These are phyloP conservation scores for Wickerhamiella shivajii DNA, from an alignment of 805 yeast genomes.

Conservation along the genomic window DNA sequence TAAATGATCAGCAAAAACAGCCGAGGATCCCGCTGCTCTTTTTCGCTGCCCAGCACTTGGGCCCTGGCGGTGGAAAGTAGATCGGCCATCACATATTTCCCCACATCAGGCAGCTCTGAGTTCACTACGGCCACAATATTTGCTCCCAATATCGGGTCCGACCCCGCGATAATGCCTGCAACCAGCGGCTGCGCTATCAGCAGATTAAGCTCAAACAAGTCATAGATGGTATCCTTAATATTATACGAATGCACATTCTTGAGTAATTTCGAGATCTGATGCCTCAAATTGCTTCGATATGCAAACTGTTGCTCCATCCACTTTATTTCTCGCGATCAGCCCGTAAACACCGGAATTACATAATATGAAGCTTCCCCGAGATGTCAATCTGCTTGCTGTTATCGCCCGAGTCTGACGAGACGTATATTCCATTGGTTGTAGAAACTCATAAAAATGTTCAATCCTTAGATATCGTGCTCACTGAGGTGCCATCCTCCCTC, in stretches of 20 bases:
- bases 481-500: conserved; percentile 1
- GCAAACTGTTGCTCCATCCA: no score
- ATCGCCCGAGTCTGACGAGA: no score
- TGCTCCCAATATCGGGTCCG: conserved; percentile 42
- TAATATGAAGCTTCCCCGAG: no score
- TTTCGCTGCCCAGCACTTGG: conserved; percentile 2
- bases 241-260: no score
- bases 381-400: no score
- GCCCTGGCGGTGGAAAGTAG: background rate
- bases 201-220: conserved; percentile 47
- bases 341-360: no score
- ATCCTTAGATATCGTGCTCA: conserved; percentile 11
- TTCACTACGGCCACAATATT: conserved; percentile 41
- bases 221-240: no score
- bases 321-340: no score
- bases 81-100: conserved; percentile 20
- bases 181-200: conserved; percentile 32
- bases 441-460: no score
- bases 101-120: conserved; percentile 54
- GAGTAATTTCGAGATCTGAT: no score
- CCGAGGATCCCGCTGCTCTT: conserved; percentile 32
- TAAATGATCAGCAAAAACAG: conserved; percentile 29
- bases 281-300: no score
- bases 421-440: no score
- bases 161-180: conserved; percentile 40